Percentiles rank a stretch among this genome's conserved stretches.
These are phyloP conservation scores for Ogataea trehalophila DNA, from an alignment of 805 yeast species.

Conservation along the genomic window DNA sequence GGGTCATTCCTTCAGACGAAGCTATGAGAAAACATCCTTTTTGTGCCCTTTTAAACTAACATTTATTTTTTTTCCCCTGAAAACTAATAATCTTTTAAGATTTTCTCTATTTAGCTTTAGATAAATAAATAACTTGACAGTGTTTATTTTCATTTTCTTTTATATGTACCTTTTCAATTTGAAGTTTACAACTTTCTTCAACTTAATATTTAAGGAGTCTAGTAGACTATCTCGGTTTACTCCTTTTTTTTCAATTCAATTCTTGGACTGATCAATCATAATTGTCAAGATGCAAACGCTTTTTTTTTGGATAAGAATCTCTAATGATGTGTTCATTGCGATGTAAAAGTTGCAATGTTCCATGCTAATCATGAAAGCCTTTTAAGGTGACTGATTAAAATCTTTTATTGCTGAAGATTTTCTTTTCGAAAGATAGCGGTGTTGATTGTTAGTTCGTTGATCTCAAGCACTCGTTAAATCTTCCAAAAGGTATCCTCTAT, in stretches of 20 bases:
- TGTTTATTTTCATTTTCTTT: no score
- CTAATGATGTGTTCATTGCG: slow-evolving; percentile 41
- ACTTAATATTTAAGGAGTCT: no score
- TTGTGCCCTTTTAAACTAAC: neutral
- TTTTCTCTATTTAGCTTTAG: neutral
- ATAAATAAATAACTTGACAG: no score
- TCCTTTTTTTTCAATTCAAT: no score
- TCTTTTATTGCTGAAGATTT: slow-evolving; percentile 10
- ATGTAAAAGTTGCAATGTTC: slow-evolving; percentile 20
- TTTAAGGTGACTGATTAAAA: slow-evolving; percentile 30
- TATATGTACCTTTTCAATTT: no score
- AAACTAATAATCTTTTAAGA: neutral
- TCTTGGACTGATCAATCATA: no score
- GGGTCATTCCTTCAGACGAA: no score
- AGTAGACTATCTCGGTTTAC: no score
- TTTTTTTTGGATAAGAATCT: slow-evolving; percentile 9
- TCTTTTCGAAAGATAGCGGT: neutral
- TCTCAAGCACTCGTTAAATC: no score
- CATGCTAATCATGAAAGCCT: slow-evolving; percentile 57
- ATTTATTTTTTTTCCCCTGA: neutral
- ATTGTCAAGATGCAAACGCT: neutral
- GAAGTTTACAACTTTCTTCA: no score
- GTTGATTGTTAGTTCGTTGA: neutral
- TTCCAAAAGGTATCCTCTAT: no score
- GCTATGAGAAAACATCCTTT: no score